These are phyloP conservation scores for Clarireedia paspali DNA, from an alignment of 2,329 filamentous ascomycete species.

Conservation along the genomic window DNA sequence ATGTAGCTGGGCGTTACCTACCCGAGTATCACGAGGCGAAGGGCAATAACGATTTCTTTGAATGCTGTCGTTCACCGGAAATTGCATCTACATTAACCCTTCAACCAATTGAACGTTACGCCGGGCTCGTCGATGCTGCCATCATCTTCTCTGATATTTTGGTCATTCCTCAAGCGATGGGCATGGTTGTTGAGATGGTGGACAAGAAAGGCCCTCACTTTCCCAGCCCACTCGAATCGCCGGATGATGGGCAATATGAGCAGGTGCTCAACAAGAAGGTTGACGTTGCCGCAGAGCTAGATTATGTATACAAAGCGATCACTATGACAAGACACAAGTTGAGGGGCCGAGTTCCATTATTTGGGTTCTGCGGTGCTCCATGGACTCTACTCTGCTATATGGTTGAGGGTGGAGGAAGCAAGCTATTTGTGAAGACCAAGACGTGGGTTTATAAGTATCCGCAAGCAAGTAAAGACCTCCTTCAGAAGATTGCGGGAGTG, in stretches of 20 bases:
- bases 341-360: constrained; percentile 79
- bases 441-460: constrained; percentile 93
- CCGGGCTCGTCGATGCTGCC: constrained; percentile 84
- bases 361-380: constrained; percentile 93
- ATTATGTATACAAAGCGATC: constrained; percentile 94
- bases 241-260: constrained; percentile 75
- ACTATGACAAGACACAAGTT: constrained; percentile 85
- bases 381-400: constrained; percentile 99
- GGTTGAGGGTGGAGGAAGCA: constrained; percentile 95
- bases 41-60: constrained; percentile 87
- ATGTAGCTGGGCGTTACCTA: constrained; percentile 82
- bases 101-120: constrained; percentile 88
- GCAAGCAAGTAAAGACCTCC: constrained; percentile 67
- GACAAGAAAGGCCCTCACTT: constrained; percentile 97
- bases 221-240: constrained; percentile 71
- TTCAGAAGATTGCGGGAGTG: constrained; percentile 88
- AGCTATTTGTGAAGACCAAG: constrained; percentile 90
- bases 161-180: constrained; percentile 95
- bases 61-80: constrained; percentile 89
- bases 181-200: constrained; percentile 97
- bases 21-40: constrained; percentile 97
- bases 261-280: constrained; percentile 69
- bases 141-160: constrained; percentile 99
- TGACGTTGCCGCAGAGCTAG: constrained; percentile 76
- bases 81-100: constrained; percentile 89